Evolutionary conservation across 768 basidiomycete species (phyloP).

Genomic region (Collybiopsis luxurians): DNA sequence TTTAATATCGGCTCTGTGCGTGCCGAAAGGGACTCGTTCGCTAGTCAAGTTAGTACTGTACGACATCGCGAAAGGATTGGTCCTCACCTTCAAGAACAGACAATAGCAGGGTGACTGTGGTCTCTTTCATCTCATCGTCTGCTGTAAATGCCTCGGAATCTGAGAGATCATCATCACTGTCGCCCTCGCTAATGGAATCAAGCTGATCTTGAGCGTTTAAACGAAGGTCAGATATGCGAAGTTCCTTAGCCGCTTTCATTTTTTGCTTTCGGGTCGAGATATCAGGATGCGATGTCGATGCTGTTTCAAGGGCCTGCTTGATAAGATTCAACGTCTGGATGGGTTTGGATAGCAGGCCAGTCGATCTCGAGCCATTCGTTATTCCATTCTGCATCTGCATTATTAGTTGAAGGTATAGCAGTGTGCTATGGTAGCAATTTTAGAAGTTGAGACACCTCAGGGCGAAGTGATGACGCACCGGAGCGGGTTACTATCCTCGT

Average conservation of each 20-base stretch:
- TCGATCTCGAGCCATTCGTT: slow-evolving; percentile 48
- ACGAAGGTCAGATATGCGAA: not conserved
- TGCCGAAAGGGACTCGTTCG: slow-evolving; percentile 59
- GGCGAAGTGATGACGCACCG: slow-evolving; percentile 32
- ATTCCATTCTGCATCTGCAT: slow-evolving; percentile 77
- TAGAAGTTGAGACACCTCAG: not conserved
- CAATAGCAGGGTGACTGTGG: slow-evolving; percentile 77
- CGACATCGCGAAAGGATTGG: not conserved
- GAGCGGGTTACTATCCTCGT: slow-evolving; percentile 45
- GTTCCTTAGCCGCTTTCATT: not conserved
- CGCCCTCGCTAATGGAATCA: slow-evolving; percentile 42
- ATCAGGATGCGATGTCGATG: slow-evolving; percentile 2
- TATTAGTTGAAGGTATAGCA: slow-evolving; percentile 78
- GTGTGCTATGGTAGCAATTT: slow-evolving; percentile 39
- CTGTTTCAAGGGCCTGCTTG: slow-evolving; percentile 67
- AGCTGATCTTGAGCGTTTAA: slow-evolving; percentile 27
- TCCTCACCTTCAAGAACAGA: slow-evolving; percentile 80
- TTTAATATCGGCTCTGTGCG: slow-evolving; percentile 61
- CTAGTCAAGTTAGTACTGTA: slow-evolving; percentile 21
- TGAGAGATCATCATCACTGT: slow-evolving; percentile 53
- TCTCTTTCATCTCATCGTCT: slow-evolving; percentile 69
- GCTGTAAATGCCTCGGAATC: slow-evolving; percentile 35
- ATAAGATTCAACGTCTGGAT: slow-evolving; percentile 80
- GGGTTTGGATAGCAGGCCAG: slow-evolving; percentile 60
- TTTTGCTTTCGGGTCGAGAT: slow-evolving; percentile 9